Conservation (phyloP, 148 eudicot species). For the Vaccinium corymbosum region DNA sequence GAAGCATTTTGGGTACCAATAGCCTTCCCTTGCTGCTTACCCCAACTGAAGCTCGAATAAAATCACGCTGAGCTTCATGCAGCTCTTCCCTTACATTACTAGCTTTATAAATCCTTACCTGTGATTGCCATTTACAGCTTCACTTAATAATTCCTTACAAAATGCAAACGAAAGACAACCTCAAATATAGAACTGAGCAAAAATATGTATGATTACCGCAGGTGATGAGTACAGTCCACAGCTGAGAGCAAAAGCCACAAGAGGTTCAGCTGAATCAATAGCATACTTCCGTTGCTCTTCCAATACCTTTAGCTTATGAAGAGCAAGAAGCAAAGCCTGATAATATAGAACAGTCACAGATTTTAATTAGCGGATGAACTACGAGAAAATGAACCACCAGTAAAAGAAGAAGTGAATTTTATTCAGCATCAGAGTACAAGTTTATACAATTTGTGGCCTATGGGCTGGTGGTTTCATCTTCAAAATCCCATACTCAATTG, state of each 20-base stretch:
- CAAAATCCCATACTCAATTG: slow-evolving; percentile 19
- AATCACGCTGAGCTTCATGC: slow-evolving; percentile 21
- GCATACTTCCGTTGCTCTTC: slow-evolving; percentile 24
- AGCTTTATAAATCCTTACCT: slow-evolving; percentile 21
- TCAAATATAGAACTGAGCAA: background rate
- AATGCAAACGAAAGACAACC: background rate
- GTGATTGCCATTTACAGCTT: background rate
- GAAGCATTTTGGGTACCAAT: slow-evolving; percentile 25
- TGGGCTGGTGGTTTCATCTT: slow-evolving; percentile 26
- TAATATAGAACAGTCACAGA: background rate
- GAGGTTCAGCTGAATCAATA: slow-evolving; percentile 17
- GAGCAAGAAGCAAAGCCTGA: slow-evolving; percentile 24
- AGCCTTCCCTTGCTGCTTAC: slow-evolving; percentile 22
- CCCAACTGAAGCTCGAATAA: slow-evolving; percentile 22
- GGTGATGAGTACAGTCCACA: slow-evolving; percentile 21
- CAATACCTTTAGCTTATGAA: slow-evolving; percentile 15
- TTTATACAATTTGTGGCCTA: slow-evolving; percentile 22
- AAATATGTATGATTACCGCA: slow-evolving; percentile 5
- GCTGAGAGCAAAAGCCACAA: slow-evolving; percentile 23
- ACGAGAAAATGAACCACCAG: background rate
- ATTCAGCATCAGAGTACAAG: background rate
- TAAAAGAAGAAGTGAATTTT: background rate
- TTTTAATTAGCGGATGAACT: background rate
- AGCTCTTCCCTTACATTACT: slow-evolving; percentile 18
- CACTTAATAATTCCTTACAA: background rate